phyloP scores from a whole-genome alignment of 768 basidiomycete species.

The Russula olivacea region DNA sequence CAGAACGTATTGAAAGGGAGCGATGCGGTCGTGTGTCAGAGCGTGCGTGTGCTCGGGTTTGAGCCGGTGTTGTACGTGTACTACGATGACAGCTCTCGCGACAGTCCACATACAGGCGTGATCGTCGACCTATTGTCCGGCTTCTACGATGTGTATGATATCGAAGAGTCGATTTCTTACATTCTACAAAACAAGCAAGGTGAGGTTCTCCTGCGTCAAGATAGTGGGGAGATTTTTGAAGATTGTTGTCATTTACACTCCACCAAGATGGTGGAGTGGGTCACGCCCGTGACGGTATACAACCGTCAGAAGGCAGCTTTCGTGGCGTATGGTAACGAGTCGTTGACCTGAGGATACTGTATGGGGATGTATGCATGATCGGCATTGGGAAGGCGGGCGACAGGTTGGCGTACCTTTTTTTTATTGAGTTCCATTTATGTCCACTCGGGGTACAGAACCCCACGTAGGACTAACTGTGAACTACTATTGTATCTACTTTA shows the following conservation, averaged over 20 bases:
- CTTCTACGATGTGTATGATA: too few relatives aligned
- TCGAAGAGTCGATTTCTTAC: neutral
- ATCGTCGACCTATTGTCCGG: neutral
- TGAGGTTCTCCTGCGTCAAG: neutral
- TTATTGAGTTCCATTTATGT: too few relatives aligned
- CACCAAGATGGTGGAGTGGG: neutral
- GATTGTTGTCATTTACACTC: too few relatives aligned
- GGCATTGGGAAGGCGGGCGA: constrained; percentile 4
- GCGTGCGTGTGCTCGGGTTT: neutral
- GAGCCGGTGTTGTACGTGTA: constrained; percentile 5
- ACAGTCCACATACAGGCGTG: too few relatives aligned
- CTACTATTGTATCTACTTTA: too few relatives aligned
- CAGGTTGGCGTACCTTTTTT: constrained; percentile 3
- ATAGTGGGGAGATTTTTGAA: too few relatives aligned
- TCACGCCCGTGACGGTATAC: neutral
- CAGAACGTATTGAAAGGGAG: constrained; percentile 10
- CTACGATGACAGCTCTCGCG: neutral
- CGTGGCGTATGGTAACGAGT: neutral
- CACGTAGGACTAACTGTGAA: too few relatives aligned
- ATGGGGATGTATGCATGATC: constrained; percentile 8
- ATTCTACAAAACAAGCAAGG: neutral
- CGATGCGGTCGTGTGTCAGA: constrained; percentile 5
- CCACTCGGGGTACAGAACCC: too few relatives aligned
- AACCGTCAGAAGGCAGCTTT: neutral
- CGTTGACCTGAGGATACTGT: neutral